Conservation (phyloP, 176 grass and related monocot genomes). For the Alopecurus myosuroides region DNA sequence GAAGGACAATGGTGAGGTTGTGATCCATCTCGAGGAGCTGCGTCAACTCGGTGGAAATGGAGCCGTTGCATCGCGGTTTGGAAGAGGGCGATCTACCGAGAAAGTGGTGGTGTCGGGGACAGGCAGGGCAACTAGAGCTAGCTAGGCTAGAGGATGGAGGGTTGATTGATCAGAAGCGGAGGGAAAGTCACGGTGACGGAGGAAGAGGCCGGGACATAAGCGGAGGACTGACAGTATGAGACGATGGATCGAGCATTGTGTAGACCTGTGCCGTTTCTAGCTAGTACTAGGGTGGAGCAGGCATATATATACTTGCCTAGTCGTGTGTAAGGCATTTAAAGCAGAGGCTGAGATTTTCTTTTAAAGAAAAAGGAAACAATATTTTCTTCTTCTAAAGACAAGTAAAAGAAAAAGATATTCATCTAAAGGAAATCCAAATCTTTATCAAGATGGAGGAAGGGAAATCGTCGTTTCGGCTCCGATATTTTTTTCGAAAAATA, state of each 20-base stretch:
- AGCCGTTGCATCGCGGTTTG: not conserved
- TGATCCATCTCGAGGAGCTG: not conserved
- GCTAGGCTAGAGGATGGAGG: not conserved
- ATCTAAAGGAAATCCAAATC: too few species aligned
- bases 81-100: not conserved
- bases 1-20: not conserved
- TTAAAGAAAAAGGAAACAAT: too few species aligned
- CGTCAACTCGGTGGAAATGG: not conserved
- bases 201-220: not conserved
- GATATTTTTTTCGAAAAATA: too few species aligned
- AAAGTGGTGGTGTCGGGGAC: too few species aligned
- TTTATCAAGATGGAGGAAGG: too few species aligned
- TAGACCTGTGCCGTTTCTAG: not conserved
- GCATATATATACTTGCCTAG: not conserved
- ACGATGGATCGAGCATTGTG: too few species aligned
- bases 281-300: not conserved
- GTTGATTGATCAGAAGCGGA: not conserved
- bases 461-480: too few species aligned
- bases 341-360: not conserved
- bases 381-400: too few species aligned
- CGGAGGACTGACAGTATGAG: not conserved
- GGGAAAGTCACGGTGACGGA: not conserved
- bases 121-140: too few species aligned
- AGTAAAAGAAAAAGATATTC: too few species aligned
- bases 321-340: not conserved